Evolutionary conservation across 1,284 basidiomycete genomes (phyloP).

Genomic region (Apiotrichum mycotoxinovorans): DNA sequence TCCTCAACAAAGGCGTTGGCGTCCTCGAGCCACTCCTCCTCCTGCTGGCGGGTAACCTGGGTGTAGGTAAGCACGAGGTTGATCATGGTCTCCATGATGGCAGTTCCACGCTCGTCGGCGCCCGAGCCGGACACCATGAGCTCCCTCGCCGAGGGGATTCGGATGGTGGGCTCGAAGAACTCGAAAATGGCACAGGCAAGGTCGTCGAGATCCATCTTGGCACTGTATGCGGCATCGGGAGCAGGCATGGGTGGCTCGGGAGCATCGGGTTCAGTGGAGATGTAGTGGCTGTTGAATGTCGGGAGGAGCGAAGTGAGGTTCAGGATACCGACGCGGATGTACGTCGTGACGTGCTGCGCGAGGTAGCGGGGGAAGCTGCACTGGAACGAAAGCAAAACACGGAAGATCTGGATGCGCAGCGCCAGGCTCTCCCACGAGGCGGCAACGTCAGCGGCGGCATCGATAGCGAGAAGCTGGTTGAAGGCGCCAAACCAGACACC

Average conservation of each 20-base stretch:
- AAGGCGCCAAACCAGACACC: conserved; percentile 87
- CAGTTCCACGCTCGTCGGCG: conserved; percentile 49
- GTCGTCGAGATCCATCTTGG: conserved; percentile 61
- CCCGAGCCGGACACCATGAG: conserved; percentile 20
- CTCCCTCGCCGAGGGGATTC: conserved; percentile 21
- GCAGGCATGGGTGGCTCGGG: conserved; percentile 57
- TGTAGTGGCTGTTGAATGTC: conserved; percentile 65
- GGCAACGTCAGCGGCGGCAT: conserved; percentile 61
- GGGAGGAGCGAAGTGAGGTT: conserved; percentile 67
- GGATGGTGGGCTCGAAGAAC: conserved; percentile 67
- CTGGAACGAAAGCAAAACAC: conserved; percentile 70
- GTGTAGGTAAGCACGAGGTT: conserved; percentile 65
- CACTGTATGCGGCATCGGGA: conserved; percentile 64
- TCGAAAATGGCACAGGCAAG: conserved; percentile 76
- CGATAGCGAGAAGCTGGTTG: conserved; percentile 66
- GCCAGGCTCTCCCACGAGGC: conserved; percentile 72
- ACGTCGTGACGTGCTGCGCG: conserved; percentile 59
- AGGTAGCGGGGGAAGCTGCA: conserved; percentile 70
- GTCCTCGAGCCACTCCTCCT: conserved; percentile 84
- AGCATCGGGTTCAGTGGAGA: conserved; percentile 53
- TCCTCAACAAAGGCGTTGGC: conserved; percentile 89
- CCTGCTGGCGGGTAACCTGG: conserved; percentile 77
- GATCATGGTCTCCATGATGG: conserved; percentile 57
- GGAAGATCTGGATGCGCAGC: conserved; percentile 64
- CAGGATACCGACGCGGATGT: conserved; percentile 60